phyloP scores from a whole-genome alignment of 2,329 filamentous ascomycete genomes.

The Fusarium virguliforme region DNA sequence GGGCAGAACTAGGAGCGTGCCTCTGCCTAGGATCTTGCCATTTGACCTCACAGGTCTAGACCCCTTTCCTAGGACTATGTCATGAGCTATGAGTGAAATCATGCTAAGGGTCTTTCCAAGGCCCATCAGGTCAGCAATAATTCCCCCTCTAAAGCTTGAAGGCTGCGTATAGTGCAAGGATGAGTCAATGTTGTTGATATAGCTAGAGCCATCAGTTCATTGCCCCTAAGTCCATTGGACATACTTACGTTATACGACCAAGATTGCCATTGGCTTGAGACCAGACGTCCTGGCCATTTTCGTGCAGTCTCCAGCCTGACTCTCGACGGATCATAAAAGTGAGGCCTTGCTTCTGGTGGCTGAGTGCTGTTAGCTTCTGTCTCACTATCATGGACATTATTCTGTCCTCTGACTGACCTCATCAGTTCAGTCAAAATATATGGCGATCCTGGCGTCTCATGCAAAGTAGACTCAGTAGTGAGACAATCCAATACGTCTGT shows the following conservation, averaged over 20 bases:
- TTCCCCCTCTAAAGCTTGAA: conserved; percentile 53
- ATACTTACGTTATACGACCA: neutral
- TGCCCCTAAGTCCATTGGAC: neutral
- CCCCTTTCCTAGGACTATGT: conserved; percentile 46
- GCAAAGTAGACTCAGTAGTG: neutral
- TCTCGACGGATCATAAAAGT: neutral
- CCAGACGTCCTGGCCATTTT: neutral
- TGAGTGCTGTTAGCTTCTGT: neutral
- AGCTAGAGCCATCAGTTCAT: neutral
- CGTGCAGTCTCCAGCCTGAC: neutral
- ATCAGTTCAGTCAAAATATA: neutral
- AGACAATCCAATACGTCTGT: neutral
- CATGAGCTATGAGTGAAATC: conserved; percentile 57
- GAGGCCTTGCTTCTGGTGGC: neutral
- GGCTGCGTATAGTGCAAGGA: neutral
- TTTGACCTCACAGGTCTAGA: neutral
- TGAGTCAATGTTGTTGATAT: neutral
- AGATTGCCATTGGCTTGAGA: neutral
- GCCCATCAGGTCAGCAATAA: conserved; percentile 64
- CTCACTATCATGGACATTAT: neutral
- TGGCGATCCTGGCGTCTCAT: neutral
- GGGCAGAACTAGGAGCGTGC: neutral
- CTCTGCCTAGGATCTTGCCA: neutral
- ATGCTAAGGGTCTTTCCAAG: conserved; percentile 63
- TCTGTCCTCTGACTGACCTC: neutral